phyloP scores from a whole-genome alignment of 2,329 filamentous ascomycete genomes.

The Penicillium sp. region DNA sequence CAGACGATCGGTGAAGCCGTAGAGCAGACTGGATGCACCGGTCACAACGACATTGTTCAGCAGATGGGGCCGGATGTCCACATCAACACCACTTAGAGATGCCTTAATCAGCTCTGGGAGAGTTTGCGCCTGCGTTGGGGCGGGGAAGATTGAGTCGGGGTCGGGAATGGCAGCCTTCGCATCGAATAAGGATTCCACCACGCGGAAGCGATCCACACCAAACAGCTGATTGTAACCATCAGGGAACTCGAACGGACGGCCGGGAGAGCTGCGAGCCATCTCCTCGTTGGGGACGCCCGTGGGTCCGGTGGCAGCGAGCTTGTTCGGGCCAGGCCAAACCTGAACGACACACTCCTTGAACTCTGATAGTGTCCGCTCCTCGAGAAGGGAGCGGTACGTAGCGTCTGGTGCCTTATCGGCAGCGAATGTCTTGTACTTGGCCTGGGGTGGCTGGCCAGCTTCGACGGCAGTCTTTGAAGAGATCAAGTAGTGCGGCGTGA shows the following conservation, averaged over 20 bases:
- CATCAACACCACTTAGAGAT: constrained; percentile 73
- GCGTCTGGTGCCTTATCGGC: constrained; percentile 53
- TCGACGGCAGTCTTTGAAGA: constrained; percentile 85
- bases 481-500: constrained; percentile 82
- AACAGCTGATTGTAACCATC: constrained; percentile 96
- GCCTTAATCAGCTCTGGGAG: constrained; percentile 77
- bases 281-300: constrained; percentile 66
- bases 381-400: constrained; percentile 76
- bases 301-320: constrained; percentile 51
- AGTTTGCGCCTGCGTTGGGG: constrained; percentile 67
- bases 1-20: constrained; percentile 86
- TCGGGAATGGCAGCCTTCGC: constrained; percentile 64
- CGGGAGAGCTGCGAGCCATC: constrained; percentile 63
- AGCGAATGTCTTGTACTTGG: constrained; percentile 65
- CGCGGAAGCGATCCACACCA: constrained; percentile 77
- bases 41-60: constrained; percentile 90
- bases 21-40: constrained; percentile 77
- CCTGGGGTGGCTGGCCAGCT: constrained; percentile 72
- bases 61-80: constrained; percentile 77
- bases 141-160: constrained; percentile 42
- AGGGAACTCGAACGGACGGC: constrained; percentile 92
- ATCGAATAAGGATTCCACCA: constrained; percentile 87
- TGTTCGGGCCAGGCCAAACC: constrained; percentile 77
- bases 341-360: constrained; percentile 98
- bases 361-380: constrained; percentile 87